phyloP scores from a whole-genome alignment of 1,139 yeast species.

The Diutina pseudorugosa region DNA sequence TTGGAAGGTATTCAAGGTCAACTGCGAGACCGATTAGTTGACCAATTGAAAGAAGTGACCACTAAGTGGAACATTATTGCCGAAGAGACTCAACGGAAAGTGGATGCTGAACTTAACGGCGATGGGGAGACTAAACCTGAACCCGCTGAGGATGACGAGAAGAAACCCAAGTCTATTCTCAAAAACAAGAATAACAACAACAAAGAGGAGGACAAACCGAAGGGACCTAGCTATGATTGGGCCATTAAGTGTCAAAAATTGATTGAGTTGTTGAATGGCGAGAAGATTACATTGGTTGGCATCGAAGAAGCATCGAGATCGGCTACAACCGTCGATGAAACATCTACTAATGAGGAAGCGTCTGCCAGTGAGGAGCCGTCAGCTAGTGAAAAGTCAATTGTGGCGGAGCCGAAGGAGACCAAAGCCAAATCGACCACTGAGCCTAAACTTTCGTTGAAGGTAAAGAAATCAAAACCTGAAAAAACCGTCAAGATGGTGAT shows the following conservation, averaged over 20 bases:
- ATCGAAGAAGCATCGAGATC: not conserved
- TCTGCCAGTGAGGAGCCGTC: not conserved
- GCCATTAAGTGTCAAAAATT: not conserved
- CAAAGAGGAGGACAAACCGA: not conserved
- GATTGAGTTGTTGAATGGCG: not conserved
- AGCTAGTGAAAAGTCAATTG: not conserved
- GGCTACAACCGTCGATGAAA: not conserved
- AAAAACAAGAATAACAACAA: not conserved
- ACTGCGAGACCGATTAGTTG: conserved; percentile 44
- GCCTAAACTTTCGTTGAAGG: not conserved
- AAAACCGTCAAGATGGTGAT: not conserved
- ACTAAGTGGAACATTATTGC: conserved; percentile 40
- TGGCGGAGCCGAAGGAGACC: not conserved
- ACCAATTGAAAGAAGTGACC: conserved; percentile 36
- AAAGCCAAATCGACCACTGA: not conserved
- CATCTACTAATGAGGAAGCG: not conserved
- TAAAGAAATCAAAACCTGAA: not conserved
- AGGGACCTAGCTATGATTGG: conserved; percentile 1
- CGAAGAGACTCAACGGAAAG: not conserved
- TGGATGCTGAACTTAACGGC: not conserved
- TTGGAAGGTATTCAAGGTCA: conserved; percentile 68
- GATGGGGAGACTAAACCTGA: not conserved
- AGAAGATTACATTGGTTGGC: not conserved
- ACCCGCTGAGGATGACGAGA: conserved; percentile 4
- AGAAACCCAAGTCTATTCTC: not conserved